These are phyloP conservation scores for Chrysopogon serrulatus DNA, from an alignment of 176 grass and related monocot genomes.

Conservation along the genomic window DNA sequence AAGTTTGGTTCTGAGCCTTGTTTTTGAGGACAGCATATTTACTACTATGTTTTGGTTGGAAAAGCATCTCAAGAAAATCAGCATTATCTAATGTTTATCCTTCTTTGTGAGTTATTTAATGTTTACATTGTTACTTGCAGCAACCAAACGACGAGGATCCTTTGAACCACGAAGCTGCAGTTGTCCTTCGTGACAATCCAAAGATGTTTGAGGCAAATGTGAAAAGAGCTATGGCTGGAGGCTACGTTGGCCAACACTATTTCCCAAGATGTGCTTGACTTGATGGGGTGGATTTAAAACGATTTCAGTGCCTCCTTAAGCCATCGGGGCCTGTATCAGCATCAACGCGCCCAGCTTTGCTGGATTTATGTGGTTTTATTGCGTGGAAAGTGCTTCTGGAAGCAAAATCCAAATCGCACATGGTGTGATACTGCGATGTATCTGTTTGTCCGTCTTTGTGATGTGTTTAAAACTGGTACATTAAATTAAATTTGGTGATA, in stretches of 20 bases:
- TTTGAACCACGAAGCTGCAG: constrained; percentile 75
- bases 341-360: background rate
- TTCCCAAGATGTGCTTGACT: constrained; percentile 56
- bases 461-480: background rate
- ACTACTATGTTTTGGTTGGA: background rate
- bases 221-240: constrained; percentile 63
- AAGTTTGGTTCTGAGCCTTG: background rate
- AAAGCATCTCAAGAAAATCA: background rate
- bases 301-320: background rate
- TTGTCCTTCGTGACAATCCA: constrained; percentile 68
- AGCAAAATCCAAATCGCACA: background rate
- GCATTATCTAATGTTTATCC: background rate
- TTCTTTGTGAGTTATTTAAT: background rate
- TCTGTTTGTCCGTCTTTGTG: background rate
- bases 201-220: constrained; percentile 68
- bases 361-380: background rate
- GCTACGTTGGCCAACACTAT: constrained; percentile 59
- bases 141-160: constrained; percentile 77
- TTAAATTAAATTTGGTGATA: constrained; percentile 9
- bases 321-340: background rate
- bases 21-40: background rate
- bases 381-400: background rate
- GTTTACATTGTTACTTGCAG: constrained; percentile 31
- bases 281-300: constrained; percentile 9
- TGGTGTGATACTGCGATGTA: background rate